Base-by-base conservation (phyloP, 192 early-diverging fungal species). In the Fimicolochytrium jonesii region DNA sequence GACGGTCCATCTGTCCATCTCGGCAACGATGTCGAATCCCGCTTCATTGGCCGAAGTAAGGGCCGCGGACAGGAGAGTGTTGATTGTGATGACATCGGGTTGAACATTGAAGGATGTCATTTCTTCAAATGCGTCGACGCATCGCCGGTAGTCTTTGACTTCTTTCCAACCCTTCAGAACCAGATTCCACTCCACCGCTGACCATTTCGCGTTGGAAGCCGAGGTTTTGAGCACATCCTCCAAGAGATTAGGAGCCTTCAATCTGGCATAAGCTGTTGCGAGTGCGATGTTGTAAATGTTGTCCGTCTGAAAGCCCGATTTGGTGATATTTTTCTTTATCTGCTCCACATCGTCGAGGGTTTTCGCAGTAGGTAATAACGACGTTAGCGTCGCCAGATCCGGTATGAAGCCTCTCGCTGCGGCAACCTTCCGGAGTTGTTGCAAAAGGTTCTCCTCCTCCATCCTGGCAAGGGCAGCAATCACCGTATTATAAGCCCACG, bases 401-500 rank as follows among this genome's bases (percentile, higher is more conserved):
- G 46, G 30, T 15, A 29, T 22, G 28, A 47, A 3, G 6, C 56
- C 55, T 10, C 31, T 22, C 10, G 13, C 23, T 20, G 17, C 20
- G 55, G 58, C 58, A 17, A 47, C 9, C 18, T 34, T 30, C 34
- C 34, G 15, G 18, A 41, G 5, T 17, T 25, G 9, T 26, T 36
- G n/a, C 20, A 51, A 13, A 10, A 13, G 18, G 15, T 42, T 25
- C 33, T n/a, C 11, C 41, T 64, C 35, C 11, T 52, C 51, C 1
- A 26, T 29, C 23, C 33, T 52, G 25, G 31, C 62, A 2, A 64
- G 28, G n/a, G 51, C 62, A 26, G 22, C 51, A n/a, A 64, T 36
- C n/a, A 64, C n/a, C 4, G 33, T 51, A 42, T 64, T 64, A 36
- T 55, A 64, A 36, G 51, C 62, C 62, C 48, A 54, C 2, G 52